Base-by-base conservation (phyloP, 148 eudicot genomes). In the Euryodendron excelsum region DNA sequence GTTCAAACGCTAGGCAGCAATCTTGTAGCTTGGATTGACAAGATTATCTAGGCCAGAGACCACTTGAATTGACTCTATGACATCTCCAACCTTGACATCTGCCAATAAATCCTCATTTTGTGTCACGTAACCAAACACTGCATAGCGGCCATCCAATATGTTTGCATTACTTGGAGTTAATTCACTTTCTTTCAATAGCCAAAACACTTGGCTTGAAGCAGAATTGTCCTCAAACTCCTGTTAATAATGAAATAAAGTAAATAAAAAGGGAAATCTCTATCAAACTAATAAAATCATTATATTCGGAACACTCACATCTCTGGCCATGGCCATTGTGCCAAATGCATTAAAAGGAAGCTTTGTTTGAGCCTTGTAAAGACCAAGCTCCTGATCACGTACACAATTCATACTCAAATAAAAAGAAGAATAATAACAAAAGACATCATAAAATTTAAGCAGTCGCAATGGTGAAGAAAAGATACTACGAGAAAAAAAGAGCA, bases 261-360 rank as follows among this genome's bases (percentile, higher is more conserved):
- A 45, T 71, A 48, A 23, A 79, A 25, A 36, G 62, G 18, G 33
- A 25, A 30, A 34, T 6, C 14, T 30, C 23, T 17, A 60, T 75
- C 58, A 50, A 23, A 55, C 18, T 48, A 65, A 47, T 59, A 39
- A 21, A 55, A 5, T 1, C 27, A 33, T 48, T 2, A 52, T 18
- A 60, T 36, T 25, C 4, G 6, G 52, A 53, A 41, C 77, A 69
- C 80, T 88, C 76, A 93, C 99, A 45, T 96, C 99, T 93, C 98
- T 91, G 12, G 99, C 99, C 99, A 96, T 96, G 70, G 99, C 99
- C 99, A 93, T 96, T 70, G 99, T 96, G 76, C 99, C 99, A 78
- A 96, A 96, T 75, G 99, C 99, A 84, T 96, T 96, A n/a, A 96
- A 96, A 21, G 99, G 99, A 78, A 96, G 99, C 84, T 85, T 96